phyloP scores from a whole-genome alignment of 345 rosid species.

The Hirschfeldia incana region DNA sequence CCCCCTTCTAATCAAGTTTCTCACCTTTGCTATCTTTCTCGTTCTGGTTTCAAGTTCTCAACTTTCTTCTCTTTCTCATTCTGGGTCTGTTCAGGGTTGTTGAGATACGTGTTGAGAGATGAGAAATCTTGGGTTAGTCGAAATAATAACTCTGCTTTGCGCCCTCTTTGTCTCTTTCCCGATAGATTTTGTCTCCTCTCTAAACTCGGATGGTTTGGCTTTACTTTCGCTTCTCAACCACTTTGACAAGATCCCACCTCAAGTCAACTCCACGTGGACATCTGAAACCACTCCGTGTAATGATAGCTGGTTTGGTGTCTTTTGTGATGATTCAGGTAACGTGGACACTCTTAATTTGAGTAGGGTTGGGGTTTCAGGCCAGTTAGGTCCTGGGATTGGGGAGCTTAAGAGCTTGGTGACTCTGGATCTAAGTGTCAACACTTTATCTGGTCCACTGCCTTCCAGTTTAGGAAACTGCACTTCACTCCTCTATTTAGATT shows the following conservation, averaged over 20 bases:
- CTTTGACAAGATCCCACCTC: slow-evolving; percentile 52
- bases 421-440: slow-evolving; percentile 52
- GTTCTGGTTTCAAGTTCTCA: no score
- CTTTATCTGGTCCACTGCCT: slow-evolving; percentile 56
- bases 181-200: slow-evolving; percentile 29
- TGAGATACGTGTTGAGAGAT: no score
- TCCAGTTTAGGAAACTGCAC: slow-evolving; percentile 48
- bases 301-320: slow-evolving; percentile 59
- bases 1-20: no score
- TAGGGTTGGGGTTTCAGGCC: slow-evolving; percentile 54
- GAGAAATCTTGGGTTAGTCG: slow-evolving; percentile 12
- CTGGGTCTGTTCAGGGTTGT: no score
- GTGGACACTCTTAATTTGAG: slow-evolving; percentile 53
- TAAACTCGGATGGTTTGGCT: slow-evolving; percentile 51
- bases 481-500: slow-evolving; percentile 49
- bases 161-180: slow-evolving; percentile 14
- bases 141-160: slow-evolving; percentile 1
- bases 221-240: slow-evolving; percentile 54
- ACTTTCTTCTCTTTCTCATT: no score
- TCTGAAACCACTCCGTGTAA: slow-evolving; percentile 58
- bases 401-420: slow-evolving; percentile 42
- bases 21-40: no score
- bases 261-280: slow-evolving; percentile 60
- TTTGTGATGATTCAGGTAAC: slow-evolving; percentile 41
- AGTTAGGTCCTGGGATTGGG: slow-evolving; percentile 58